Evolutionary conservation across 1,284 basidiomycete genomes (phyloP).

Genomic region (Sanghuangporus baumii): DNA sequence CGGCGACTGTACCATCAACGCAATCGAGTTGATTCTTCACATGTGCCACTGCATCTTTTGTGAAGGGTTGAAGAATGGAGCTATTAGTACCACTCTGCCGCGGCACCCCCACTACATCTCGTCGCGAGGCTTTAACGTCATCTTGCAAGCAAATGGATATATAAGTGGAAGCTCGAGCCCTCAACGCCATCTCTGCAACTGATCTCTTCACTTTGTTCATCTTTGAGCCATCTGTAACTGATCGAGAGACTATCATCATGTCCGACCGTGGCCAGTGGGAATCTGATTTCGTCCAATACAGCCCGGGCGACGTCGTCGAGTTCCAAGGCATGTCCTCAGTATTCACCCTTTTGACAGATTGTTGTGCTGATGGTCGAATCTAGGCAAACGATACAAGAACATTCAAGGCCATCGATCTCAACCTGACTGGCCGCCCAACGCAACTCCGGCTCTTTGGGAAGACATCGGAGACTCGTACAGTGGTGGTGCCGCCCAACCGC

Average conservation of each 20-base stretch:
- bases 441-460: conserved; percentile 65
- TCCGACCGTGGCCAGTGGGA: conserved; percentile 42
- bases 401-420: conserved; percentile 65
- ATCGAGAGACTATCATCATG: conserved; percentile 32
- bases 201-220: background rate
- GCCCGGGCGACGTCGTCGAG: conserved; percentile 47
- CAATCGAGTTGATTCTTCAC: background rate
- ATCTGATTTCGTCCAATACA: conserved; percentile 54
- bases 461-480: conserved; percentile 35
- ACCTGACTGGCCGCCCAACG: conserved; percentile 58
- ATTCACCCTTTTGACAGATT: background rate
- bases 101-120: background rate
- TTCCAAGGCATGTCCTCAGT: conserved; percentile 42
- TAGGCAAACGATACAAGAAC: conserved; percentile 59
- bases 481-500: conserved; percentile 22
- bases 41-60: background rate
- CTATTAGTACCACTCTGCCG: background rate
- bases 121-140: background rate
- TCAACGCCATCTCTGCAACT: background rate
- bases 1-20: background rate
- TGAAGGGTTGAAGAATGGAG: conserved; percentile 1
- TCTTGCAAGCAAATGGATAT: background rate
- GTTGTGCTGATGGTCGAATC: background rate
- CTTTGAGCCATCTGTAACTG: background rate
- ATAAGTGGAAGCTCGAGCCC: background rate